Percentiles rank a stretch among this genome's conserved stretches.
These are phyloP conservation scores for Exobasidium cylindrosporum DNA, from an alignment of 1,284 basidiomycete species.

Conservation along the genomic window DNA sequence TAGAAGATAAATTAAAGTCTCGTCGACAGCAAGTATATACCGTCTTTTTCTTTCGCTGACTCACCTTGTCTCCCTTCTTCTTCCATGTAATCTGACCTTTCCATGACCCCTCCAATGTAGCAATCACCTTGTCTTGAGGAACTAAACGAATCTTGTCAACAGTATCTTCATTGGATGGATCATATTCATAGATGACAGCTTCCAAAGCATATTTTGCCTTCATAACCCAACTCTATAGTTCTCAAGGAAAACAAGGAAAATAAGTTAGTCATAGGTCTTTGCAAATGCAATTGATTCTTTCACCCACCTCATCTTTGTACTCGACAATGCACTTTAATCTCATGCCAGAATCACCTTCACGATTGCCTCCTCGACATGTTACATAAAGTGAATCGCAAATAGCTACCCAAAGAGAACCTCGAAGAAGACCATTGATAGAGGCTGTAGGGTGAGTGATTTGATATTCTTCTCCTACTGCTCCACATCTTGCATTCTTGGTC, in stretches of 20 bases:
- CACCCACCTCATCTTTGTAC: constrained; percentile 77
- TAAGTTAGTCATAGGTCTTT: neutral
- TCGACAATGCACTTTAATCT: constrained; percentile 79
- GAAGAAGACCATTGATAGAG: constrained; percentile 83
- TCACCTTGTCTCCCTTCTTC: constrained; percentile 62
- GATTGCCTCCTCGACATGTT: constrained; percentile 71
- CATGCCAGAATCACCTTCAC: constrained; percentile 51
- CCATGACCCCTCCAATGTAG: constrained; percentile 85
- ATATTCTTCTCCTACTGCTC: constrained; percentile 43
- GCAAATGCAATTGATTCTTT: neutral
- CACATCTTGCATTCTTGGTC: constrained; percentile 19
- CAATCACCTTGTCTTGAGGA: constrained; percentile 72
- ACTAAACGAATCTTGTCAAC: constrained; percentile 91
- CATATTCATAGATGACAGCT: constrained; percentile 81
- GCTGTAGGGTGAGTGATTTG: constrained; percentile 86
- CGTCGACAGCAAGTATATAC: neutral
- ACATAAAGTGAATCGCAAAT: constrained; percentile 74
- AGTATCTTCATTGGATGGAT: constrained; percentile 59
- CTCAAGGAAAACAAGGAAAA: neutral
- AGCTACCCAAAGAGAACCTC: constrained; percentile 85
- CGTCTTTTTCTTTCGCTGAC: constrained; percentile 50
- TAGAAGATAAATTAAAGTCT: neutral
- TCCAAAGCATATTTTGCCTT: constrained; percentile 82
- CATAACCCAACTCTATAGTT: constrained; percentile 77
- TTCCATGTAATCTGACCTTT: constrained; percentile 77